Conservation (phyloP, 345 rosid genomes). For the Cardamine chenopodiifolia region DNA sequence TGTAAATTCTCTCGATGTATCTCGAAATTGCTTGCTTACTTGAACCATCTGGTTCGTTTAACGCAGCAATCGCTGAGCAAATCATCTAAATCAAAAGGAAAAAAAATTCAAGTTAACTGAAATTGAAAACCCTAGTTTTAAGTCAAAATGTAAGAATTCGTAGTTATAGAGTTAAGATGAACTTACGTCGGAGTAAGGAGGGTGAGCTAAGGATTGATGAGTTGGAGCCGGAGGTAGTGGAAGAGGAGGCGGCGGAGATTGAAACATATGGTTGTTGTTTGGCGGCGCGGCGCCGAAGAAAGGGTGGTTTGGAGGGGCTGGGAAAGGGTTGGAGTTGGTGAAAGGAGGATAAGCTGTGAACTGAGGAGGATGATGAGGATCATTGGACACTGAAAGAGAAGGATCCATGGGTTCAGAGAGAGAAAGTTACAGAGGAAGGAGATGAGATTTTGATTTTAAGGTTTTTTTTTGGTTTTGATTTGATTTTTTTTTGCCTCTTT, state of each 20-base stretch:
- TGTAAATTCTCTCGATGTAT: conserved; percentile 62
- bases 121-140: conserved; percentile 20
- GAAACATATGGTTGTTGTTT: conserved; percentile 36
- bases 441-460: conserved; percentile 40
- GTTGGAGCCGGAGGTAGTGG: conserved; percentile 1
- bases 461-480: not conserved
- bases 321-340: conserved; percentile 25
- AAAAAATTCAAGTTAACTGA: not conserved
- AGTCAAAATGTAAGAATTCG: conserved; percentile 12
- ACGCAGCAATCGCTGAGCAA: conserved; percentile 63
- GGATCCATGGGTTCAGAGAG: conserved; percentile 50
- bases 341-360: conserved; percentile 31
- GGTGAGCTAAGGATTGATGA: conserved; percentile 24
- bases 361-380: conserved; percentile 41
- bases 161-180: not conserved
- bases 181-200: conserved; percentile 49
- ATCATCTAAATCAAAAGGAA: conserved; percentile 58
- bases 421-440: conserved; percentile 27
- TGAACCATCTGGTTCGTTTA: conserved; percentile 79
- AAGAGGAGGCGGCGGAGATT: conserved; percentile 3
- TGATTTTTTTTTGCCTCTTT: not conserved
- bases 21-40: conserved; percentile 80
- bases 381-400: conserved; percentile 39
- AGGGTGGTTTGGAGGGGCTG: conserved; percentile 14
- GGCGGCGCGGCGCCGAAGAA: conserved; percentile 21